Percentiles rank a stretch among this genome's conserved stretches.
phyloP scores from a whole-genome alignment of 192 early-diverging fungal species.

The Podila verticillata region DNA sequence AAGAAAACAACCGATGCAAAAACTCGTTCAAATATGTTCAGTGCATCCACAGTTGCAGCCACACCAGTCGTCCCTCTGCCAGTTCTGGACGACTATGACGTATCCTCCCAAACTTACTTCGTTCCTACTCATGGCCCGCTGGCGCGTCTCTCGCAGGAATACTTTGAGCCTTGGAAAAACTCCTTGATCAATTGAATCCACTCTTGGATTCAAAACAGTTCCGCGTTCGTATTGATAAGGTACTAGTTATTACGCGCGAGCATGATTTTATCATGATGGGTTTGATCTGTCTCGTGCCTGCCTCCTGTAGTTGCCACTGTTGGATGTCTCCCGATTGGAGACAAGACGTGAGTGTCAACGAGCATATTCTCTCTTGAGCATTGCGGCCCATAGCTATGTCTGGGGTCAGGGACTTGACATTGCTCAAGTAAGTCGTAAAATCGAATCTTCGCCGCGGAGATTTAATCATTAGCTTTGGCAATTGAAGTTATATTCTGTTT shows the following conservation, averaged over 20 bases:
- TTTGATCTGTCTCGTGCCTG: no score
- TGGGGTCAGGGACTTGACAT: conserved; percentile 83
- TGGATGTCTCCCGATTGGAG: conserved; percentile 65
- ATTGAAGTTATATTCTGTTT: no score
- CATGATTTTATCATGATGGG: no score
- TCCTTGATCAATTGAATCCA: conserved; percentile 82
- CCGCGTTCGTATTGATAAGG: conserved; percentile 70
- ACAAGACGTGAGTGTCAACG: conserved; percentile 77
- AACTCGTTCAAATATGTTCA: no score
- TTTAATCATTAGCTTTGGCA: no score
- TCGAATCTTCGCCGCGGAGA: no score
- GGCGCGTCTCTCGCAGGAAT: conserved; percentile 69
- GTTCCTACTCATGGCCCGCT: conserved; percentile 81
- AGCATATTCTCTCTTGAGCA: conserved; percentile 83
- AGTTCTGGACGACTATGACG: conserved; percentile 80
- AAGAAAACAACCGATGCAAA: no score
- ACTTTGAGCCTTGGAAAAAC: conserved; percentile 90
- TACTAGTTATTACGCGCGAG: no score
- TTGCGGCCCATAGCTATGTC: conserved; percentile 91
- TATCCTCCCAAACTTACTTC: conserved; percentile 84
- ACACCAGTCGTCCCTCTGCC: conserved; percentile 12
- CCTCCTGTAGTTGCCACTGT: conserved; percentile 75
- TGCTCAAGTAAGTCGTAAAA: conserved; percentile 62
- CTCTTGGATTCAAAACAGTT: conserved; percentile 74
- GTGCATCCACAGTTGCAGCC: not conserved